Percentiles rank a stretch among this genome's conserved stretches.
These are phyloP conservation scores for Pleomassaria siparia DNA, from an alignment of 2,329 filamentous ascomycete species.

Conservation along the genomic window DNA sequence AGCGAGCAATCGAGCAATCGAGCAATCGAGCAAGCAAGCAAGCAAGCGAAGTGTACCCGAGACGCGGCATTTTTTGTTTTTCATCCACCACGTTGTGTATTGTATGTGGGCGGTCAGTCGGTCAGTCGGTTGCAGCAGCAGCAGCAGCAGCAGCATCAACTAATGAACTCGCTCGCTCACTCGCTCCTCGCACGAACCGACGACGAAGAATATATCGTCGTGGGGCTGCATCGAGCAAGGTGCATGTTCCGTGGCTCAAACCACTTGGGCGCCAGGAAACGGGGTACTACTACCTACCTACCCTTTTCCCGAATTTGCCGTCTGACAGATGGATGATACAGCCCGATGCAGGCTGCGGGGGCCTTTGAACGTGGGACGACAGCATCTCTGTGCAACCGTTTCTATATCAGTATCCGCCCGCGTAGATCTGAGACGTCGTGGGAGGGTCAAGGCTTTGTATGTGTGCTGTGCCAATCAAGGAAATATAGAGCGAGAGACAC, in stretches of 20 bases:
- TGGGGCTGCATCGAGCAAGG: constrained; percentile 15
- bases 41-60: too few relatives aligned
- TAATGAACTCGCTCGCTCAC: constrained; percentile 8
- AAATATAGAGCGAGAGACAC: constrained; percentile 18
- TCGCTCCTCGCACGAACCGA: too few relatives aligned
- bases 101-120: too few relatives aligned
- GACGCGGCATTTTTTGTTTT: too few relatives aligned
- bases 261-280: constrained; percentile 6
- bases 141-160: not conserved
- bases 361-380: constrained; percentile 8
- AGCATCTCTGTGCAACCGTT: constrained; percentile 11
- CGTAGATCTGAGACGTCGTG: constrained; percentile 19
- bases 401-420: constrained; percentile 14
- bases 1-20: too few relatives aligned
- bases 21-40: too few relatives aligned
- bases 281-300: constrained; percentile 18
- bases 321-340: constrained; percentile 16
- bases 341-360: constrained; percentile 15
- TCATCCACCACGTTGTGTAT: too few relatives aligned
- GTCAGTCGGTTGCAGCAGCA: too few relatives aligned
- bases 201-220: constrained; percentile 22
- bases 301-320: constrained; percentile 14
- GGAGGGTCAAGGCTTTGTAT: constrained; percentile 5
- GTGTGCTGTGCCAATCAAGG: constrained; percentile 12
- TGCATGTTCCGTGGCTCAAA: constrained; percentile 13